Conservation (phyloP, 164 flowering plant genomes). For the Houttuynia cordata region DNA sequence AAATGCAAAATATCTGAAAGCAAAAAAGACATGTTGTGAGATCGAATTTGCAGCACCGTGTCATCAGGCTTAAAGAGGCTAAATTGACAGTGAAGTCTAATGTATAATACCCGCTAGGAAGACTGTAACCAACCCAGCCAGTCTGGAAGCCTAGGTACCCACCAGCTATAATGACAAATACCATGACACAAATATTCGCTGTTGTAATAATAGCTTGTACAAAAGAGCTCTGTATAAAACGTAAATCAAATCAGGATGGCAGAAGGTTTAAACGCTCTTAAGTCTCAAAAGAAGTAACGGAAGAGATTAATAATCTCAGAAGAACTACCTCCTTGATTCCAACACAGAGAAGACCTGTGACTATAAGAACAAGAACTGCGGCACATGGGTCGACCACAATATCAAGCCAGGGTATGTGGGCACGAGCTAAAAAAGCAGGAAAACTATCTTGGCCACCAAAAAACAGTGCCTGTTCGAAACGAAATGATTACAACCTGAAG, state of each 20-base stretch:
- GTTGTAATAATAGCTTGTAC: conserved; percentile 72
- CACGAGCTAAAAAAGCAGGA: conserved; percentile 69
- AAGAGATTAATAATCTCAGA: background rate
- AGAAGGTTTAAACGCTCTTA: background rate
- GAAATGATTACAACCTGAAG: background rate
- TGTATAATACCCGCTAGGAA: conserved; percentile 60
- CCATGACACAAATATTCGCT: conserved; percentile 72
- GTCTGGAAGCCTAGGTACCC: conserved; percentile 70
- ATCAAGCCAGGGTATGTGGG: conserved; percentile 54
- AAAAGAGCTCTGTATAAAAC: conserved; percentile 47
- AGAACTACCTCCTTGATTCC: conserved; percentile 93
- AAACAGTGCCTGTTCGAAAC: conserved; percentile 44
- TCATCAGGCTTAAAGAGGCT: background rate
- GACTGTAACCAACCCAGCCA: conserved; percentile 89
- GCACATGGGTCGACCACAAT: conserved; percentile 90
- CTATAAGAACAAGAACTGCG: conserved; percentile 63
- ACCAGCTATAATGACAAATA: conserved; percentile 79
- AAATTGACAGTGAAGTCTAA: background rate
- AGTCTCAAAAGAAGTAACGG: background rate
- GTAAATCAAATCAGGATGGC: background rate
- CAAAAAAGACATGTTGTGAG: conserved; percentile 1
- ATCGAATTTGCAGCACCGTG: background rate
- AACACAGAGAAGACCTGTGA: conserved; percentile 64
- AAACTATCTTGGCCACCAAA: conserved; percentile 71
- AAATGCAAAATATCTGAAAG: conserved; percentile 65